A percentile compares a stretch with the other conserved stretches of the same genome.
These are phyloP conservation scores for Apium graveolens DNA, from an alignment of 129 eudicot genomes.

Conservation along the genomic window DNA sequence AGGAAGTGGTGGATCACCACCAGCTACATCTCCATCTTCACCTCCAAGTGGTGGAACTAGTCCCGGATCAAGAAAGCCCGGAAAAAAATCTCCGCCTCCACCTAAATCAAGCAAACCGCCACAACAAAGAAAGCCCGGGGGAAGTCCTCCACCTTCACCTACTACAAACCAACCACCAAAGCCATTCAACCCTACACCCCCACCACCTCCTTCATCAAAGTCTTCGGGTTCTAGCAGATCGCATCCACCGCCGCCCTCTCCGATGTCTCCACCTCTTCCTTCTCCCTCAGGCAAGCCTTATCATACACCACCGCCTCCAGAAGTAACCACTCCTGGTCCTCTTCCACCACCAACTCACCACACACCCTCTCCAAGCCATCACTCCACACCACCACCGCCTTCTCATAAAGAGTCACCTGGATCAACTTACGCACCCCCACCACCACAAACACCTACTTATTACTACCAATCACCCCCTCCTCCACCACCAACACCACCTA, in stretches of 20 bases:
- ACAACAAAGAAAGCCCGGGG: constrained; percentile 18
- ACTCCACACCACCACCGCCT: constrained; percentile 26
- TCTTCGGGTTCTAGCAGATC: constrained; percentile 36
- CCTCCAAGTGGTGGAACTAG: constrained; percentile 1
- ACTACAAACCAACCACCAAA: constrained; percentile 21
- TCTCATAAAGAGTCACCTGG: constrained; percentile 11
- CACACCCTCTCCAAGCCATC: constrained; percentile 19
- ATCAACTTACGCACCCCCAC: constrained; percentile 16
- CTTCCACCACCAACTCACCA: constrained; percentile 32
- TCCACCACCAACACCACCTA: constrained; percentile 16
- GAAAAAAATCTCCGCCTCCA: constrained; percentile 11
- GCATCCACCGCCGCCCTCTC: constrained; percentile 49
- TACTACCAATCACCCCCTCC: constrained; percentile 22
- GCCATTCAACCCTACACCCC: constrained; percentile 9
- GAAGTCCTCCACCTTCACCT: constrained; percentile 31
- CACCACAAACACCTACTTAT: constrained; percentile 32
- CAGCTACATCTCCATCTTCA: constrained; percentile 8
- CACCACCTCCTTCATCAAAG: constrained; percentile 45
- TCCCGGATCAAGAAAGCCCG: neutral
- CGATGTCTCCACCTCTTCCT: constrained; percentile 8
- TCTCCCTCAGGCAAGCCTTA: constrained; percentile 1
- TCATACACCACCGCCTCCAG: constrained; percentile 22
- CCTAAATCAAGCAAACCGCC: neutral
- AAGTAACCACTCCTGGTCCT: constrained; percentile 20
- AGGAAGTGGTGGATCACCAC: constrained; percentile 5